Evolutionary conservation across 768 basidiomycete genomes (phyloP), one percentile per base, ranked within the genome.

Genomic region (Leucocoprinus birnbaumii): DNA sequence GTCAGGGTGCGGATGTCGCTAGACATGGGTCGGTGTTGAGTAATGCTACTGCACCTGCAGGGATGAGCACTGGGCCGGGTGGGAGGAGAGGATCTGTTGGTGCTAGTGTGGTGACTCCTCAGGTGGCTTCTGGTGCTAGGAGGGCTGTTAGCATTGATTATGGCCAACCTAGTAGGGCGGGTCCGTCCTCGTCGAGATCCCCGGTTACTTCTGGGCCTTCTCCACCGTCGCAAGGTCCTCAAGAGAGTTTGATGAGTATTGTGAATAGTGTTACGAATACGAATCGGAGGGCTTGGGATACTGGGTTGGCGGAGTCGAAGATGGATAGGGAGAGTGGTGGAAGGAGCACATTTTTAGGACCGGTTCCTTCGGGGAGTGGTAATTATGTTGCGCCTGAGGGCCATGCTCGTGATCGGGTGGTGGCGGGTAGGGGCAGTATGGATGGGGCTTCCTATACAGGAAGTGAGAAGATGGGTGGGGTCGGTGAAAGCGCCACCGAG

Each of bases 241-340:
- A 44, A 3, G 54, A 49, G 38, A 85, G 79, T 41, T 67, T 88
- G 63, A 84, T 89, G 85, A 83, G 80, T 61, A 83, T 89, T 59
- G 82, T 89, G 8, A 85, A 87, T 61, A 79, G 74, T 53, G 81
- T 87, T 43, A 66, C 84, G 22, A 69, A 69, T 44, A 60, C 43
- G 27, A 65, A 70, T 51, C 48, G 66, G 51, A 57, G 66, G 40
- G 63, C 61, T 9, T 68, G 63, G 62, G 62, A 60, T 53, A 61
- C 56, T 56, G 62, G 56, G 56, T 65, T 61, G 62, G 63, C 34
- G 49, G 58, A 54, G 41, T 48, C 59, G 11, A 31, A 25, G 44
- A 51, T 53, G 35, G 48, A 48, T 55, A 57, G 54, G 52, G 35
- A 19, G 48, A 22, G 22, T 42, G 47, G 24, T 18, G 19, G 16